Evolutionary conservation across 805 yeast genomes (phyloP), one percentile per base, ranked within the genome.

Genomic region (Nakazawaea populi): DNA sequence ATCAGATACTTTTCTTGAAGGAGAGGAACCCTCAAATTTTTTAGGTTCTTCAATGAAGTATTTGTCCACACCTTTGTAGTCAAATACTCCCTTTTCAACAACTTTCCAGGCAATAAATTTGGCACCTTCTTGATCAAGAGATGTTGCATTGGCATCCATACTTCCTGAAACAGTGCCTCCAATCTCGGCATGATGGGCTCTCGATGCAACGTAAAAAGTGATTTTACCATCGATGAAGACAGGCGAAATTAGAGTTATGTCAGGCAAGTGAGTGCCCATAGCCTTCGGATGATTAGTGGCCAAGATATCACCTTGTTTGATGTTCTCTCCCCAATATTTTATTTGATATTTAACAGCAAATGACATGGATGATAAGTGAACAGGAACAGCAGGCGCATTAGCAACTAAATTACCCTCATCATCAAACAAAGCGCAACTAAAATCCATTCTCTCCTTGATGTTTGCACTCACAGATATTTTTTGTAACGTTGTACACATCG

Each of bases 151-250:
- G 3, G 84, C 76, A 27, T 82, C 77, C 70, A 75, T 77, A 1
- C 80, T 73, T 4, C 83, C 83, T 7, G 83, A 81, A 45, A 79
- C 70, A 46, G 79, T 72, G n/a, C 82, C 79, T 40, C 85, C 85
- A 57, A 80, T 79, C 55, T 80, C 85, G 28, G 84, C 79, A 62
- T 80, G 85, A 61, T 80, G 85, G 4, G 83, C 84, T 53, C 85
- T 66, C 1, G 83, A 72, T 4, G 84, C 85, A 18, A 76, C 75
- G 65, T 77, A 77, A 56, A 79, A 79, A 32, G 72, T 67, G 12
- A 77, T 72, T 38, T 69, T 62, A 32, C 71, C 72, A 24, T 76
- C 71, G 51, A 69, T 62, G 54, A 76, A 71, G 2, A 79, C 82
- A 0, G 85, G 85, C 0, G 84, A 75, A 28, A 80, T 75, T 35